phyloP scores from a whole-genome alignment of 1,284 basidiomycete species.

The Leccinum huronense region DNA sequence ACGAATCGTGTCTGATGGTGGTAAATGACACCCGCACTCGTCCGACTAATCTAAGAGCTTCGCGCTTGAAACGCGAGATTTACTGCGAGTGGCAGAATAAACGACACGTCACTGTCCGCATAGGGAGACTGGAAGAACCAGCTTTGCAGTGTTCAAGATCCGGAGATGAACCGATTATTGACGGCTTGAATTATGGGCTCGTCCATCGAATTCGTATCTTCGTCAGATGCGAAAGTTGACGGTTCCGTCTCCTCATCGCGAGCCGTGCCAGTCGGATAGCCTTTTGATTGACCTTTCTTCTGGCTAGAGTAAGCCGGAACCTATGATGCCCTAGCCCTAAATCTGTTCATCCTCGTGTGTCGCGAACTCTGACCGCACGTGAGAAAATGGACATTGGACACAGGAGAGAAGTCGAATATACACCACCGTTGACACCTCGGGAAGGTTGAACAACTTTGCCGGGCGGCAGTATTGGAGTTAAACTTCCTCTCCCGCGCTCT shows the following conservation, averaged over 20 bases:
- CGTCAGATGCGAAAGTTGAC: conserved; percentile 18
- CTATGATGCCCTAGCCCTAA: conserved; percentile 12
- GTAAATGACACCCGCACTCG: conserved; percentile 55
- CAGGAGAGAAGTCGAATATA: neutral
- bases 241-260: conserved; percentile 16
- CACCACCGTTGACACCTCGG: conserved; percentile 17
- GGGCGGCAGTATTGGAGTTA: neutral
- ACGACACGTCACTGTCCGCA: conserved; percentile 50
- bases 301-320: conserved; percentile 1
- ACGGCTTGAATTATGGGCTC: neutral
- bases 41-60: conserved; percentile 83
- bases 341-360: conserved; percentile 20
- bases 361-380: conserved; percentile 17
- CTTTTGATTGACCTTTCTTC: neutral
- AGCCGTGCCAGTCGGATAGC: neutral
- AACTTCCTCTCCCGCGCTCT: conserved; percentile 9
- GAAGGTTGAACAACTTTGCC: conserved; percentile 8
- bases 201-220: conserved; percentile 10
- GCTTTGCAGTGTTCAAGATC: conserved; percentile 22
- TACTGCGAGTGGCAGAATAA: conserved; percentile 69
- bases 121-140: conserved; percentile 38
- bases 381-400: conserved; percentile 2
- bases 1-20: no score
- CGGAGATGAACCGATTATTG: conserved; percentile 40
- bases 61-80: conserved; percentile 70